Conservation (phyloP, 208 protist genomes). For the Vickermania ingenoplastis region DNA sequence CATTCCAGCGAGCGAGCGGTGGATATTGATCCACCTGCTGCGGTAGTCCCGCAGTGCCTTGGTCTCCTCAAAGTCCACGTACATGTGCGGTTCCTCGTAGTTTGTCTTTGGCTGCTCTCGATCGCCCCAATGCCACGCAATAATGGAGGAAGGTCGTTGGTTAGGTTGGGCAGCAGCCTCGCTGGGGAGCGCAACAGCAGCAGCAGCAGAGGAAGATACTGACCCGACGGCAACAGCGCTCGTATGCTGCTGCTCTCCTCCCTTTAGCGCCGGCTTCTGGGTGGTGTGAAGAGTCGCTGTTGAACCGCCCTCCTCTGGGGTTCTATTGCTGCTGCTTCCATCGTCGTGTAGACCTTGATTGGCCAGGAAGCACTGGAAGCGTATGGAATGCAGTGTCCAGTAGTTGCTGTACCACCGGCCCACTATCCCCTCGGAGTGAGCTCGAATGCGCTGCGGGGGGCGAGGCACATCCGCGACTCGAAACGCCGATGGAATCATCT, state of each 20-base stretch:
- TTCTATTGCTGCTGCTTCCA: neutral
- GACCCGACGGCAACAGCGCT: neutral
- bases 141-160: neutral
- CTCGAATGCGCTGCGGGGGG: slow-evolving; percentile 76
- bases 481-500: slow-evolving; percentile 74
- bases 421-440: slow-evolving; percentile 81
- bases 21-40: slow-evolving; percentile 87
- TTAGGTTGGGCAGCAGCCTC: neutral
- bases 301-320: neutral
- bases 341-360: slow-evolving; percentile 1
- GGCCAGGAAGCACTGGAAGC: slow-evolving; percentile 77
- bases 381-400: slow-evolving; percentile 85
- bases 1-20: slow-evolving; percentile 86
- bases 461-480: slow-evolving; percentile 72
- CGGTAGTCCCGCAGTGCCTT: slow-evolving; percentile 84
- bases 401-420: slow-evolving; percentile 89
- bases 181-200: neutral
- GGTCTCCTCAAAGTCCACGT: slow-evolving; percentile 86
- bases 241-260: neutral
- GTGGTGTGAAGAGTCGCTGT: too few species aligned
- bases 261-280: neutral
- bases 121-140: slow-evolving; percentile 77
- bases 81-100: slow-evolving; percentile 86
- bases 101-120: slow-evolving; percentile 69
- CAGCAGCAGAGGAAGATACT: neutral